Percentiles rank a stretch among this genome's conserved stretches.
phyloP scores from a whole-genome alignment of 177 flowering plant genomes.

The Vitis hybrid region DNA sequence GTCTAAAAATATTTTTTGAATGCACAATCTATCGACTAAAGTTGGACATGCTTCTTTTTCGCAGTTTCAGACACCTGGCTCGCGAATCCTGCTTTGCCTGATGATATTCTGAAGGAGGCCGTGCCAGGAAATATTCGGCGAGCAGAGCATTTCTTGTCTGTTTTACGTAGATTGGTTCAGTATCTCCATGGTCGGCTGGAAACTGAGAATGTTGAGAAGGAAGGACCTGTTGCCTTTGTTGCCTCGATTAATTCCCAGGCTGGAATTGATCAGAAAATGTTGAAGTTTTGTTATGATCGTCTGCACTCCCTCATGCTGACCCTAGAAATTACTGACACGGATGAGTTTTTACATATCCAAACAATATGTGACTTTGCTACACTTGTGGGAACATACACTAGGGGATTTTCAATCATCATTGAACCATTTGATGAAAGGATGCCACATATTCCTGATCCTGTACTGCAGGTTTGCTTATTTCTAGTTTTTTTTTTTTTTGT shows the following conservation, averaged over 20 bases:
- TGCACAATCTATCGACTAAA: too few species aligned
- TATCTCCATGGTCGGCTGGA: constrained; percentile 79
- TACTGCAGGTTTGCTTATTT: constrained; percentile 66
- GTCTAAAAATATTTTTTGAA: too few species aligned
- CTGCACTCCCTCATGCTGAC: constrained; percentile 95
- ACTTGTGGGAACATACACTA: constrained; percentile 87
- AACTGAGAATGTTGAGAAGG: constrained; percentile 93
- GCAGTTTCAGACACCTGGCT: constrained; percentile 82
- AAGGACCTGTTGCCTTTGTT: constrained; percentile 87
- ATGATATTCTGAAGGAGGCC: constrained; percentile 95
- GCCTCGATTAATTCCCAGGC: constrained; percentile 65
- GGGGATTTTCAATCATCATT: constrained; percentile 94
- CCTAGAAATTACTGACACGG: constrained; percentile 92
- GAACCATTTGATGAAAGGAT: constrained; percentile 99
- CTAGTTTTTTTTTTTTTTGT: background rate
- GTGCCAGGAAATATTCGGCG: constrained; percentile 98
- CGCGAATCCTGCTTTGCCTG: constrained; percentile 93
- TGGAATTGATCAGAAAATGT: constrained; percentile 96
- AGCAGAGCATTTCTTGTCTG: constrained; percentile 92
- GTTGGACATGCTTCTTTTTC: background rate
- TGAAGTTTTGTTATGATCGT: constrained; percentile 94
- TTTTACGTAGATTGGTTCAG: constrained; percentile 87
- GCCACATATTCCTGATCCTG: constrained; percentile 99
- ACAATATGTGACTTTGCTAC: constrained; percentile 98
- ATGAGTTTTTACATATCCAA: constrained; percentile 89